These are phyloP conservation scores for Corynascus novoguineensis DNA, from an alignment of 495 filamentous ascomycete genomes.

Conservation along the genomic window DNA sequence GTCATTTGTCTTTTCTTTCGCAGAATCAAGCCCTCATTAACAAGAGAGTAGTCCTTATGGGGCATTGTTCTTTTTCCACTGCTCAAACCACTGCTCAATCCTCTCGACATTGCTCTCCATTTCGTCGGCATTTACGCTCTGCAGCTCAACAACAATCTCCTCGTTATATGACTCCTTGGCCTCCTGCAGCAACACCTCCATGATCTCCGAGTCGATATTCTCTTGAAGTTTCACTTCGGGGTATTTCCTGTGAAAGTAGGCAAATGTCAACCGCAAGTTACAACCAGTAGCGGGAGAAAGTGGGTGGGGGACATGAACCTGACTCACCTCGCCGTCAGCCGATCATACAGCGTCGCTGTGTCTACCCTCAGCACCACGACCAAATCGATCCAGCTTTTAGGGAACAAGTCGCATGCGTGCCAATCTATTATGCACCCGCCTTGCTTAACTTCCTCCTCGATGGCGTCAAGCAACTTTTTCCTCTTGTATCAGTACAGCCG, in stretches of 20 bases:
- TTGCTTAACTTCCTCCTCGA: slow-evolving; percentile 72
- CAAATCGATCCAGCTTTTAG: slow-evolving; percentile 88
- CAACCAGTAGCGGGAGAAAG: background rate
- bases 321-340: slow-evolving; percentile 62
- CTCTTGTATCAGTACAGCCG: no score
- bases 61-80: slow-evolving; percentile 67
- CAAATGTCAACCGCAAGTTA: background rate
- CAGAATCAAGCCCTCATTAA: background rate
- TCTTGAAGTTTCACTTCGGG: slow-evolving; percentile 84
- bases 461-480: slow-evolving; percentile 71
- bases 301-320: no score
- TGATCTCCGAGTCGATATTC: slow-evolving; percentile 96
- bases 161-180: slow-evolving; percentile 80
- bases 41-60: background rate
- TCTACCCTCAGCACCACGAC: slow-evolving; percentile 86
- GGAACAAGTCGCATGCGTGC: slow-evolving; percentile 97
- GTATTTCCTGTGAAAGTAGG: slow-evolving; percentile 53
- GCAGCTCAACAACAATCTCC: slow-evolving; percentile 85
- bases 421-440: slow-evolving; percentile 95
- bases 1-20: no score
- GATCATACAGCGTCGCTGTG: slow-evolving; percentile 75
- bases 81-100: slow-evolving; percentile 72
- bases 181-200: slow-evolving; percentile 88
- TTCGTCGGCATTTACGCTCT: slow-evolving; percentile 73
- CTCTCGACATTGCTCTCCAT: slow-evolving; percentile 82